Conservation (phyloP, 805 yeast species). For the Metschnikowia lochheadii region DNA sequence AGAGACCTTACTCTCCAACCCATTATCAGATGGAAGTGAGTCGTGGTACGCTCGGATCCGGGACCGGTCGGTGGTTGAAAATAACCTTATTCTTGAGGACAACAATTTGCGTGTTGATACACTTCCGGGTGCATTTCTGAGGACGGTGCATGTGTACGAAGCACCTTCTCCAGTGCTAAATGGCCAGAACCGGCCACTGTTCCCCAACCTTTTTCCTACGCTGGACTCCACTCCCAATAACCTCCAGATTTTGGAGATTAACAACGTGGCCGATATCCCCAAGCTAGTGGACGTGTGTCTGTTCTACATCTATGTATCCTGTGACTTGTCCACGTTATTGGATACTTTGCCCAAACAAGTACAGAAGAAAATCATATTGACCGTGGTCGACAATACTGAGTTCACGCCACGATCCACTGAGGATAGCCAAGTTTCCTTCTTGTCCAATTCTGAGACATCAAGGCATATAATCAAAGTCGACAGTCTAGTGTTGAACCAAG, state of each 20-base stretch:
- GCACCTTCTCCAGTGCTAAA: constrained; percentile 31
- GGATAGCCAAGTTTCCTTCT: constrained; percentile 23
- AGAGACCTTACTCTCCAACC: constrained; percentile 38
- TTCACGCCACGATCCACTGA: constrained; percentile 35
- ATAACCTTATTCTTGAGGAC: constrained; percentile 20
- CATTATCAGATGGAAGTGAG: constrained; percentile 30
- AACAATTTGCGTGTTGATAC: not conserved
- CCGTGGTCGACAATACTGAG: constrained; percentile 36
- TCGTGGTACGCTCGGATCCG: constrained; percentile 29
- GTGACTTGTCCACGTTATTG: constrained; percentile 16
- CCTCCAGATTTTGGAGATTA: constrained; percentile 23
- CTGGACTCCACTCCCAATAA: constrained; percentile 11
- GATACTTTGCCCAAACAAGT: constrained; percentile 13
- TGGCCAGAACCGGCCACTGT: constrained; percentile 24
- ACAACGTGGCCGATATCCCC: constrained; percentile 12
- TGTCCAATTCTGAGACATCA: constrained; percentile 9
- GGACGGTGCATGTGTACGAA: constrained; percentile 8
- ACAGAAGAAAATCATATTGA: constrained; percentile 27
- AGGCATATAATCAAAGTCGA: constrained; percentile 33
- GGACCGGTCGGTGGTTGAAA: constrained; percentile 18
- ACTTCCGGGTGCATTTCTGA: constrained; percentile 10
- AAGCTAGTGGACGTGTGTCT: constrained; percentile 19
- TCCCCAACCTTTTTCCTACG: constrained; percentile 10
- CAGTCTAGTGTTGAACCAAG: constrained; percentile 23
- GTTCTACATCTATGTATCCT: constrained; percentile 22